phyloP scores from a whole-genome alignment of 1,284 basidiomycete genomes.

The Tilletia horrida region DNA sequence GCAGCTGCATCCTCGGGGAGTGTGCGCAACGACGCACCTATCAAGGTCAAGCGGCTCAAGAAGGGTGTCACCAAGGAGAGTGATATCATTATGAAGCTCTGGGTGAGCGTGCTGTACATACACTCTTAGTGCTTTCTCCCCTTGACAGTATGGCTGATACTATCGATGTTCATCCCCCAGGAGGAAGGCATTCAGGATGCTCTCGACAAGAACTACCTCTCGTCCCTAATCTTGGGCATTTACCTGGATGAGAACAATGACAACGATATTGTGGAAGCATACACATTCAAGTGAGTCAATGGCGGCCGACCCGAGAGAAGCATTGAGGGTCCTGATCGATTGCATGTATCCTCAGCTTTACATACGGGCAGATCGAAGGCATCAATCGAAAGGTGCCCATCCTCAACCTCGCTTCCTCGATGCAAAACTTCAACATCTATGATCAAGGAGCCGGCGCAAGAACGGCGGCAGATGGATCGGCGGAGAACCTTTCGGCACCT shows the following conservation, averaged over 20 bases:
- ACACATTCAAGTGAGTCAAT: slow-evolving; percentile 21
- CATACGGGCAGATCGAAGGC: slow-evolving; percentile 4
- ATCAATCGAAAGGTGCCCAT: slow-evolving; percentile 6
- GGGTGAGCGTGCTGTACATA: not conserved
- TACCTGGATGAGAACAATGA: slow-evolving; percentile 13
- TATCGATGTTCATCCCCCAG: not conserved
- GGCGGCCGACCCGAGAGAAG: no score
- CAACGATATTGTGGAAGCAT: slow-evolving; percentile 15
- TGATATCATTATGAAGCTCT: slow-evolving; percentile 15
- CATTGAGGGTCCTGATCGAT: not conserved
- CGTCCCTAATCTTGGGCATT: slow-evolving; percentile 16
- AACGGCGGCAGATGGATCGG: not conserved
- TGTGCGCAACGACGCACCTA: slow-evolving; percentile 8
- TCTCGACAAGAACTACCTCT: slow-evolving; percentile 19
- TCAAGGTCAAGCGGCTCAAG: slow-evolving; percentile 19
- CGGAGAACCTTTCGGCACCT: not conserved
- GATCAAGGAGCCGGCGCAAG: not conserved
- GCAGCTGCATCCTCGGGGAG: not conserved
- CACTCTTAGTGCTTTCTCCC: not conserved
- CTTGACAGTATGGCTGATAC: not conserved
- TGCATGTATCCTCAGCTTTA: slow-evolving; percentile 13
- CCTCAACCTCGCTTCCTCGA: slow-evolving; percentile 10
- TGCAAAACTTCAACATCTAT: slow-evolving; percentile 12
- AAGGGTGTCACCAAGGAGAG: slow-evolving; percentile 2
- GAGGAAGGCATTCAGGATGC: slow-evolving; percentile 20